Evolutionary conservation across 352 stramenopile genomes (phyloP).

Genomic region (Phytophthora hibernalis): DNA sequence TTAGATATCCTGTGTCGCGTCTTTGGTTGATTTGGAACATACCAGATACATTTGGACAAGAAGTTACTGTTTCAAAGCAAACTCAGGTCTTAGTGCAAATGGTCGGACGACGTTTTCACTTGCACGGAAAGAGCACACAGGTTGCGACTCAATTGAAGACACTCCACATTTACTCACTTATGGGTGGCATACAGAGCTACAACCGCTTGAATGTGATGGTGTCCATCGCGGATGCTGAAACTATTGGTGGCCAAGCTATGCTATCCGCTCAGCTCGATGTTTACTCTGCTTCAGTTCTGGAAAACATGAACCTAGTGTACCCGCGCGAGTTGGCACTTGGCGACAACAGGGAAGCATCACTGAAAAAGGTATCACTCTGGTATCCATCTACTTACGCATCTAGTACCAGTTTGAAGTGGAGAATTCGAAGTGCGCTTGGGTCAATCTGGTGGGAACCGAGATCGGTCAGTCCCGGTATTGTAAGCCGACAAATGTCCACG

Average conservation of each 20-base stretch:
- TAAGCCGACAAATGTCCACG: slow-evolving; percentile 17
- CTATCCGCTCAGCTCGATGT: slow-evolving; percentile 19
- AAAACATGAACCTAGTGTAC: slow-evolving; percentile 21
- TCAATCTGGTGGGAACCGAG: slow-evolving; percentile 22
- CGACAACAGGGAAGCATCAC: slow-evolving; percentile 5
- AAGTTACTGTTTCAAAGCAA: not conserved
- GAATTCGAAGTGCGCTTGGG: slow-evolving; percentile 18
- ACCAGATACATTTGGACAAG: slow-evolving; percentile 14
- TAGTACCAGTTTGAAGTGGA: slow-evolving; percentile 19
- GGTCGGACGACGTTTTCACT: slow-evolving; percentile 14
- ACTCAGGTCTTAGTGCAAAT: slow-evolving; percentile 12
- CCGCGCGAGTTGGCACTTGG: slow-evolving; percentile 7
- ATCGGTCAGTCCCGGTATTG: slow-evolving; percentile 10
- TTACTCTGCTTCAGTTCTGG: slow-evolving; percentile 13
- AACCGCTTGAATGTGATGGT: slow-evolving; percentile 21
- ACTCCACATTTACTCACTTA: slow-evolving; percentile 19
- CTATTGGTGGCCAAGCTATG: not conserved
- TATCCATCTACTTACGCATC: slow-evolving; percentile 23
- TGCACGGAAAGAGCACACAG: slow-evolving; percentile 8
- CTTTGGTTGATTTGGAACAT: slow-evolving; percentile 35
- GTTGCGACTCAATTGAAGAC: slow-evolving; percentile 18
- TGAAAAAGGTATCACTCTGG: slow-evolving; percentile 1
- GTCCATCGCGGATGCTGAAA: not conserved
- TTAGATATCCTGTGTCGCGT: slow-evolving; percentile 22
- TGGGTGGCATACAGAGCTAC: slow-evolving; percentile 16